These are phyloP conservation scores for Trichothecium sympodiale DNA, from an alignment of 2,329 filamentous ascomycete genomes.

Conservation along the genomic window DNA sequence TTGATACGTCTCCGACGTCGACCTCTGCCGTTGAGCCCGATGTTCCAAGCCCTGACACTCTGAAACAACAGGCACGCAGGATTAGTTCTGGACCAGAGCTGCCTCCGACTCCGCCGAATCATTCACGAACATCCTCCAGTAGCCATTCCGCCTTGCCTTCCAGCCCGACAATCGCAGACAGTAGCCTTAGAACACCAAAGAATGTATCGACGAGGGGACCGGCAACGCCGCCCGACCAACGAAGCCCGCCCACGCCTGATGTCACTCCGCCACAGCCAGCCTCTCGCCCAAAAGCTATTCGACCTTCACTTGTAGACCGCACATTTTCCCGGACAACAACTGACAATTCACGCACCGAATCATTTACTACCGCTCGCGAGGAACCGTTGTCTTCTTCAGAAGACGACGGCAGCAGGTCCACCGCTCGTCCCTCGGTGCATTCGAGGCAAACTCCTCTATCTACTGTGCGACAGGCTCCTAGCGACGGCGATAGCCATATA, in stretches of 20 bases:
- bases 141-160: slow-evolving; percentile 32
- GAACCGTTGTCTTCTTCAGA: slow-evolving; percentile 52
- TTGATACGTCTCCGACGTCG: slow-evolving; percentile 15
- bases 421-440: slow-evolving; percentile 24
- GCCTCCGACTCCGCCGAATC: slow-evolving; percentile 53
- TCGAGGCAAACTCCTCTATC: slow-evolving; percentile 32
- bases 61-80: slow-evolving; percentile 29
- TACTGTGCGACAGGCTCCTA: slow-evolving; percentile 27
- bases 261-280: slow-evolving; percentile 55
- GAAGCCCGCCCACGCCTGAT: slow-evolving; percentile 64
- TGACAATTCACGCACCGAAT: slow-evolving; percentile 53
- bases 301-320: slow-evolving; percentile 37
- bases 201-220: slow-evolving; percentile 28
- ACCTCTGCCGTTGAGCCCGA: slow-evolving; percentile 16
- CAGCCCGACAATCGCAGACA: slow-evolving; percentile 27
- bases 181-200: slow-evolving; percentile 25
- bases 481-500: slow-evolving; percentile 8
- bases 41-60: slow-evolving; percentile 24
- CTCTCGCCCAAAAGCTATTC: slow-evolving; percentile 30
- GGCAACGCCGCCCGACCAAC: slow-evolving; percentile 53
- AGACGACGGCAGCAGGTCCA: slow-evolving; percentile 31
- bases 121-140: slow-evolving; percentile 46
- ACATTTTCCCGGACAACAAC: slow-evolving; percentile 41
- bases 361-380: slow-evolving; percentile 62
- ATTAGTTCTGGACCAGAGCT: slow-evolving; percentile 35